Percentiles rank a stretch among this genome's conserved stretches.
phyloP scores from a whole-genome alignment of 768 basidiomycete genomes.

The Mycena amicta region DNA sequence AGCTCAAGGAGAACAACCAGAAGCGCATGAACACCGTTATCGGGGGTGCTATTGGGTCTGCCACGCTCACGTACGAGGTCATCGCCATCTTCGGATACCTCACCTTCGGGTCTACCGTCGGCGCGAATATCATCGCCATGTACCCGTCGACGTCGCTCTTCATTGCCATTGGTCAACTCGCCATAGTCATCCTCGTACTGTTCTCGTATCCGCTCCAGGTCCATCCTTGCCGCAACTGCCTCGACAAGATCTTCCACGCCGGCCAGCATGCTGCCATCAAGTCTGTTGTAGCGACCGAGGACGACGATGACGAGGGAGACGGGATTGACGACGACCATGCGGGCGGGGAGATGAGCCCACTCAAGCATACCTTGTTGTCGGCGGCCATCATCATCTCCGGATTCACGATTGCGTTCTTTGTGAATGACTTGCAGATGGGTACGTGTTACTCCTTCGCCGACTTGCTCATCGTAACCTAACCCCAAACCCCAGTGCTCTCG shows the following conservation, averaged over 20 bases:
- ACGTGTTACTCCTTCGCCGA: neutral
- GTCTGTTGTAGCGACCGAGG: neutral
- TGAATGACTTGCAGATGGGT: slow-evolving; percentile 73
- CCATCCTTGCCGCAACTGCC: slow-evolving; percentile 87
- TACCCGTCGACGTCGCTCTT: slow-evolving; percentile 89
- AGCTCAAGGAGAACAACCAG: slow-evolving; percentile 81
- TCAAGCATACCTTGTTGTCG: slow-evolving; percentile 75
- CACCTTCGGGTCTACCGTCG: slow-evolving; percentile 90
- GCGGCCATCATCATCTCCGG: slow-evolving; percentile 61
- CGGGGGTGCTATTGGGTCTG: slow-evolving; percentile 81
- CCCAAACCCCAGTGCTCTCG: slow-evolving; percentile 66
- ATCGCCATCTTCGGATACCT: slow-evolving; percentile 90
- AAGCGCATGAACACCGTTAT: slow-evolving; percentile 86
- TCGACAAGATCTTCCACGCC: slow-evolving; percentile 84
- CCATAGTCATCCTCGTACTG: slow-evolving; percentile 87
- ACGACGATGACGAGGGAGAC: slow-evolving; percentile 35
- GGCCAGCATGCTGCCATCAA: slow-evolving; percentile 32
- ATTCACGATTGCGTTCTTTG: slow-evolving; percentile 76
- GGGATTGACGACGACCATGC: slow-evolving; percentile 59
- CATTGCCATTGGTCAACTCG: slow-evolving; percentile 90
- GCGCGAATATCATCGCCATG: slow-evolving; percentile 94
- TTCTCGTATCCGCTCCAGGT: slow-evolving; percentile 96
- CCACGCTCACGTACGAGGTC: slow-evolving; percentile 82
- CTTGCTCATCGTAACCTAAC: neutral
- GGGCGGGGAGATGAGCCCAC: slow-evolving; percentile 59